phyloP scores from a whole-genome alignment of 2,329 filamentous ascomycete species.

The Plectosphaerella cucumerina region DNA sequence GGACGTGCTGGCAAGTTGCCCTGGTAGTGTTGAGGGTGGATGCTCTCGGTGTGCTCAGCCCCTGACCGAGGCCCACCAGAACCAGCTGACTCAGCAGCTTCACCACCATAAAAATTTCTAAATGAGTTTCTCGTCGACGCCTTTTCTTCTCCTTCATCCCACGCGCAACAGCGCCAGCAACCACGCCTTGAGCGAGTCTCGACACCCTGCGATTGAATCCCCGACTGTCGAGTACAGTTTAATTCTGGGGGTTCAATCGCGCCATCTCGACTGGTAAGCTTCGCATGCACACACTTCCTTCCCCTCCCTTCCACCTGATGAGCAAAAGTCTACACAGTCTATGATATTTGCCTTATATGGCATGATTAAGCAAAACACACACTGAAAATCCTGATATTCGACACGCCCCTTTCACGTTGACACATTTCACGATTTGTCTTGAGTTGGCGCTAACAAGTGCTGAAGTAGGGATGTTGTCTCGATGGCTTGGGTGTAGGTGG shows the following conservation, averaged over 20 bases:
- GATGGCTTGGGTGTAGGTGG: too few species aligned
- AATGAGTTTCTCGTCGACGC: neutral
- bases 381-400: conserved; percentile 4
- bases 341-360: conserved; percentile 1
- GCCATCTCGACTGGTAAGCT: neutral
- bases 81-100: neutral
- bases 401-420: neutral
- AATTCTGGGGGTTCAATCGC: neutral
- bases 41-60: too few species aligned
- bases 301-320: neutral
- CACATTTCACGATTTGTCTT: neutral
- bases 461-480: too few species aligned
- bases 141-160: neutral
- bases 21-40: too few species aligned
- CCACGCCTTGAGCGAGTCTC: neutral
- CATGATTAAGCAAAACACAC: conserved; percentile 2
- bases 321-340: conserved; percentile 5
- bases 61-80: neutral
- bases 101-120: neutral
- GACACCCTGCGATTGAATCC: neutral
- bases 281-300: neutral
- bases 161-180: neutral
- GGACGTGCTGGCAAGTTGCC: too few species aligned
- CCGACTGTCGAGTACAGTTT: neutral
- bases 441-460: too few species aligned